Base-by-base conservation (phyloP, 208 protist species). In the Acanthamoeba castellanii region DNA sequence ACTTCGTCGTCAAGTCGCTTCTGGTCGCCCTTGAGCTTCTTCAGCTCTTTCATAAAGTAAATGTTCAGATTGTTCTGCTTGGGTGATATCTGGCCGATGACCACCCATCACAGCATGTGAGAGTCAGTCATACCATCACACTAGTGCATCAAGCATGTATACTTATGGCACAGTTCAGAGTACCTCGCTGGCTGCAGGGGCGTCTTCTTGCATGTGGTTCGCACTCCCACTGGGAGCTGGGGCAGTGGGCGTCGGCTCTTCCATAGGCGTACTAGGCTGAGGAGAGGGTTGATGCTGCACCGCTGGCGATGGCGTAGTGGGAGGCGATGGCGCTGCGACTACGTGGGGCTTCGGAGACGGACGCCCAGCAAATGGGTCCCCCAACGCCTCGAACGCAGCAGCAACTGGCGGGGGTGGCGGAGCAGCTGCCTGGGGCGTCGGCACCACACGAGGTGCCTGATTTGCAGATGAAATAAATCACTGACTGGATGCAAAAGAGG, bases 1-100 rank as follows among this genome's bases (percentile, higher is more conserved):
- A 94, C 68, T 82, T 94, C 90, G n/a, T 94, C 90, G 32, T 94
- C 90, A 1, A 94, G 55, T 2, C 90, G 90, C 47, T 94, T 94
- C 34, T 94, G 90, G 34, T 94, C 90, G 70, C 66, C 70, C 50
- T 82, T 94, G 50, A 94, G 55, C 50, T 94, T 94, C 50, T 82
- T 94, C 27, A 94, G 70, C 68, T 94, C 90, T 32, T 94, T 94
- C 90, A 94, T 84, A 25, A 94, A 94, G 66, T 94, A 94, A 7
- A 94, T 94, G 37, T 94, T 94, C 8, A 94, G 22, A 42, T 94
- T 94, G 70, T 94, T 94, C 66, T 94, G 90, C 85, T 92, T 92
- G 13, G 18, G 20, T 52, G 55, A 45, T 22, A 74, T 74, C 57
- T 92, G 85, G 85, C 70, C 22, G 32, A 42, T 81, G 30, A 20